Evolutionary conservation across 805 yeast genomes (phyloP).

Genomic region (Cyberlindnera galapagoensis): DNA sequence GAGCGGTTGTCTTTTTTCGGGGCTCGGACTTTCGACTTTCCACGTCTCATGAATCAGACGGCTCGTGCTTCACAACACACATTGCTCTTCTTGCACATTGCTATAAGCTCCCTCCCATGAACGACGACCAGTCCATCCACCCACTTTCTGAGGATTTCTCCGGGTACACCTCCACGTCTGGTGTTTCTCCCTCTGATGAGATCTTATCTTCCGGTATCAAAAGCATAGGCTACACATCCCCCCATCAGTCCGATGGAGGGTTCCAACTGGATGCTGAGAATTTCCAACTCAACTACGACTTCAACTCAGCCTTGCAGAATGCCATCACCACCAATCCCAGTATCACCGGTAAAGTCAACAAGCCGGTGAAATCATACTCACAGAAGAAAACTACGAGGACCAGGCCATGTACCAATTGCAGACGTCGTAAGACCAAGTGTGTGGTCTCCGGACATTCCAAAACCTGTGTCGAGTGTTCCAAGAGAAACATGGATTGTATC

Average conservation of each 20-base stretch:
- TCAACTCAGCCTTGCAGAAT: slow-evolving; percentile 9
- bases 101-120: no score
- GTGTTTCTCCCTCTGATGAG: slow-evolving; percentile 4
- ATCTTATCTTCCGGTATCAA: slow-evolving; percentile 2
- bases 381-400: slow-evolving; percentile 20
- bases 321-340: slow-evolving; percentile 11
- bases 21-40: no score
- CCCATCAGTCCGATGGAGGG: slow-evolving; percentile 1
- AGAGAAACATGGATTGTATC: slow-evolving; percentile 11
- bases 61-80: no score
- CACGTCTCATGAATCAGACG: no score
- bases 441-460: slow-evolving; percentile 5
- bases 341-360: no score
- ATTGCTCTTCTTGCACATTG: no score
- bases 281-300: slow-evolving; percentile 10
- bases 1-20: no score
- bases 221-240: slow-evolving; percentile 2
- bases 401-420: slow-evolving; percentile 32
- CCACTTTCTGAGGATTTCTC: slow-evolving; percentile 9
- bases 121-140: no score
- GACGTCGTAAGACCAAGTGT: slow-evolving; percentile 28
- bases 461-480: slow-evolving; percentile 15
- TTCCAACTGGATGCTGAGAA: neutral
- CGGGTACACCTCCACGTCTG: slow-evolving; percentile 5
- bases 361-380: no score